These are phyloP conservation scores for Seminavis robusta DNA, from an alignment of 108 stramenopile genomes.

Conservation along the genomic window DNA sequence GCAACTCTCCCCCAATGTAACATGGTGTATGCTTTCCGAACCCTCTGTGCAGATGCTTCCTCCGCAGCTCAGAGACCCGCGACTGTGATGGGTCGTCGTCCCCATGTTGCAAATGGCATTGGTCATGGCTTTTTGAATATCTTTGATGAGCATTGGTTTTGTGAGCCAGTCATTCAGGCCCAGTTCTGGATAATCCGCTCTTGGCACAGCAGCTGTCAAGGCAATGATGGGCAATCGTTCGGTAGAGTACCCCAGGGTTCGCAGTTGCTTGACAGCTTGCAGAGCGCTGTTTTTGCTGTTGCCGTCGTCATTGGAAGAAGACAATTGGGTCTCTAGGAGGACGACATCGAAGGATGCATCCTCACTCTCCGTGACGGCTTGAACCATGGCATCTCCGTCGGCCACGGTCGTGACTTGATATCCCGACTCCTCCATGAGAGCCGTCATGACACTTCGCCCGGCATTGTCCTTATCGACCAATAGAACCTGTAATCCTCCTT, in stretches of 20 bases:
- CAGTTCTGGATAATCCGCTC: constrained; percentile 9
- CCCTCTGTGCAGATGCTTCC: too few species aligned
- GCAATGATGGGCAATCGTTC: constrained; percentile 32
- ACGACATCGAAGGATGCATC: constrained; percentile 34
- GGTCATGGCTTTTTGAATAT: too few species aligned
- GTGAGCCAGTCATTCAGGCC: constrained; percentile 33
- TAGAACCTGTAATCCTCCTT: too few species aligned
- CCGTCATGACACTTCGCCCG: constrained; percentile 31
- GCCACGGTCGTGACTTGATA: constrained; percentile 19
- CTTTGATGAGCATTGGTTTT: constrained; percentile 26
- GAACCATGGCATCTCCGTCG: constrained; percentile 29
- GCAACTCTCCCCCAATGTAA: too few species aligned
- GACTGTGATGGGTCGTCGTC: too few species aligned
- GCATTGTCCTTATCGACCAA: constrained; percentile 54
- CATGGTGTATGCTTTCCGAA: too few species aligned
- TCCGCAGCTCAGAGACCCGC: too few species aligned
- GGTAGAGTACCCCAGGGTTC: constrained; percentile 1
- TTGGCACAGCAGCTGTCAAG: constrained; percentile 31
- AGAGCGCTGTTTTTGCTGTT: too few species aligned
- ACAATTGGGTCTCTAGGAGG: constrained; percentile 71
- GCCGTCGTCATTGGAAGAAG: constrained; percentile 65
- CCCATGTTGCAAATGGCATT: too few species aligned
- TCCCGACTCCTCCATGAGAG: constrained; percentile 34
- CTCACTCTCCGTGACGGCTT: constrained; percentile 6
- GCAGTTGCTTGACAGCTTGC: constrained; percentile 38